These are phyloP conservation scores for Dentipellis fragilis DNA, from an alignment of 768 basidiomycete genomes.

Conservation along the genomic window DNA sequence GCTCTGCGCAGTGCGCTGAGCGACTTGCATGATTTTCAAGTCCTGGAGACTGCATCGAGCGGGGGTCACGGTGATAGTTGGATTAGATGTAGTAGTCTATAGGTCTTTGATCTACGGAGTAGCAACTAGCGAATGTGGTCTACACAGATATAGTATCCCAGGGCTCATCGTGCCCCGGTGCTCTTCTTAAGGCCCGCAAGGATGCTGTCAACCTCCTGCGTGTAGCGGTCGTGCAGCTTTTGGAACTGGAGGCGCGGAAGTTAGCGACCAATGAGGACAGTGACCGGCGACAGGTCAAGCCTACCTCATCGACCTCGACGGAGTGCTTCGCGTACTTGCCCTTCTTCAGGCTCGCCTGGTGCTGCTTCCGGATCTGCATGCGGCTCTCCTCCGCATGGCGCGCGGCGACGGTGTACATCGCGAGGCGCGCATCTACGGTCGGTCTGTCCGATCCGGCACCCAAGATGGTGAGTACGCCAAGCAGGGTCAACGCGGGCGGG, in stretches of 20 bases:
- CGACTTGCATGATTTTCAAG: no score
- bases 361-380: conserved; percentile 64
- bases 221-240: conserved; percentile 51
- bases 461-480: background rate
- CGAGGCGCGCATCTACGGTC: conserved; percentile 61
- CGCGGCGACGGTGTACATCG: conserved; percentile 42
- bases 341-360: conserved; percentile 55
- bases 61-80: no score
- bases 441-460: conserved; percentile 35
- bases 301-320: conserved; percentile 59
- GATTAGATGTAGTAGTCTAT: no score
- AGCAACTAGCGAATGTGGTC: no score
- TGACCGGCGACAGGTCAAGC: conserved; percentile 14
- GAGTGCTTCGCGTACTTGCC: conserved; percentile 64
- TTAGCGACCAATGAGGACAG: background rate
- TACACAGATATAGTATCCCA: no score
- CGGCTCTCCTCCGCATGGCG: conserved; percentile 69
- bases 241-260: conserved; percentile 45
- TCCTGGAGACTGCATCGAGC: no score
- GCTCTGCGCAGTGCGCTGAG: no score
- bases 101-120: no score
- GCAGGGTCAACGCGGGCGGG: background rate
- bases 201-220: conserved; percentile 58
- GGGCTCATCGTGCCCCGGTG: conserved; percentile 22
- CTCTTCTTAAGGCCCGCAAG: conserved; percentile 54